Percentiles rank a stretch among this genome's conserved stretches.
phyloP scores from a whole-genome alignment of 2,329 filamentous ascomycete species.

The Cladosporium colombiae region DNA sequence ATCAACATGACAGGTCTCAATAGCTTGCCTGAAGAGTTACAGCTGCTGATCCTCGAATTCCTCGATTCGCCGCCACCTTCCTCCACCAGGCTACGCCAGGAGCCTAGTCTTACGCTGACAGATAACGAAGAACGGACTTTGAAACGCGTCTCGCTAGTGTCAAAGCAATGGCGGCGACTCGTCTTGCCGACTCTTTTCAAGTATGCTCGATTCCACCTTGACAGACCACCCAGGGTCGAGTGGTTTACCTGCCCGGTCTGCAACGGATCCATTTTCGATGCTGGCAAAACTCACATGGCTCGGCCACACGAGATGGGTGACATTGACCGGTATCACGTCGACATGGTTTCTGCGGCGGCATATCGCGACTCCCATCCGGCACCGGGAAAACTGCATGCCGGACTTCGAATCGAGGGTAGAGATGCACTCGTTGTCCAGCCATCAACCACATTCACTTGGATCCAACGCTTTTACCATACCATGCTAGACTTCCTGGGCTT shows the following conservation, averaged over 20 bases:
- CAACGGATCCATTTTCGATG: not conserved
- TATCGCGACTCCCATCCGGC: not conserved
- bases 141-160: constrained; percentile 59
- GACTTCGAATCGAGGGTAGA: constrained; percentile 14
- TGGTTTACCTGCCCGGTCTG: constrained; percentile 19
- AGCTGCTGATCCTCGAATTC: constrained; percentile 58
- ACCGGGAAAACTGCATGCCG: not conserved
- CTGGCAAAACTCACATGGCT: too few relatives aligned
- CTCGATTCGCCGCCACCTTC: constrained; percentile 56
- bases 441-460: constrained; percentile 20
- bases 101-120: constrained; percentile 50
- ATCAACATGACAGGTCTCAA: constrained; percentile 27
- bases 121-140: constrained; percentile 44
- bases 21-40: constrained; percentile 61
- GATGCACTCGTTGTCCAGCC: not conserved
- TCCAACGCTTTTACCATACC: constrained; percentile 27
- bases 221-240: constrained; percentile 12
- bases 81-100: constrained; percentile 49
- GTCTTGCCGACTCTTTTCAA: constrained; percentile 60
- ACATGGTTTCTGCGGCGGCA: not conserved
- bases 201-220: constrained; percentile 47
- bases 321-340: constrained; percentile 5
- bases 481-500: constrained; percentile 30
- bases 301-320: too few relatives aligned
- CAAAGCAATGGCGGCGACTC: constrained; percentile 54